These are phyloP conservation scores for Candida dajiaensis DNA, from an alignment of 805 yeast species.

Conservation along the genomic window DNA sequence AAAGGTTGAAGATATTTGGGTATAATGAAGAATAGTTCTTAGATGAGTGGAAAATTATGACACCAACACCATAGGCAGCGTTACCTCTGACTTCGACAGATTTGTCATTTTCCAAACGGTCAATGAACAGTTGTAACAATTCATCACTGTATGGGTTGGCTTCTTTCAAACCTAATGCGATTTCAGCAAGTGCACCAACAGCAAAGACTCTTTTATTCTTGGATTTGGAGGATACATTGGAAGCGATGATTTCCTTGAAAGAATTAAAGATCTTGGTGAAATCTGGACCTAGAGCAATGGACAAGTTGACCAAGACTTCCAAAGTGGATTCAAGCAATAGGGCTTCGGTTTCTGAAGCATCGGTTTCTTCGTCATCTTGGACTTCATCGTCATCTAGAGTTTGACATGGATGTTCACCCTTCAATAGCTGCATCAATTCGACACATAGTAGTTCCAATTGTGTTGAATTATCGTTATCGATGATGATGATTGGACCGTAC, in stretches of 20 bases:
- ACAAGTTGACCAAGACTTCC: constrained; percentile 76
- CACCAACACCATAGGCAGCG: constrained; percentile 94
- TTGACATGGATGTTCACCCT: constrained; percentile 83
- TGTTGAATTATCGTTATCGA: constrained; percentile 52
- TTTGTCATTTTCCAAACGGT: constrained; percentile 65
- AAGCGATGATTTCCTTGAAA: constrained; percentile 58
- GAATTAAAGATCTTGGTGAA: constrained; percentile 68
- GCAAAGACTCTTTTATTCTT: constrained; percentile 75
- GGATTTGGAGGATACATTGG: constrained; percentile 55
- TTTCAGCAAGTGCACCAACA: constrained; percentile 88
- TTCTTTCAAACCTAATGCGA: constrained; percentile 66
- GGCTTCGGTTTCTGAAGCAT: constrained; percentile 55
- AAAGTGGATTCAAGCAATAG: constrained; percentile 77
- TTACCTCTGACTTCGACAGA: constrained; percentile 88
- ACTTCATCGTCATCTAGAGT: constrained; percentile 64
- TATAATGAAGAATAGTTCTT: constrained; percentile 48
- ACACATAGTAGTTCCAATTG: constrained; percentile 63
- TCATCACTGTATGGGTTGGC: constrained; percentile 63
- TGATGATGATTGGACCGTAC: constrained; percentile 66
- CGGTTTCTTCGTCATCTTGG: constrained; percentile 50
- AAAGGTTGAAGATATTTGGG: constrained; percentile 58
- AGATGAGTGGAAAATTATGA: constrained; percentile 46
- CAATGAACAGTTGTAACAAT: constrained; percentile 62
- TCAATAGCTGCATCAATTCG: constrained; percentile 65
- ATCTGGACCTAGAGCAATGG: constrained; percentile 73